Base-by-base conservation (phyloP, 805 yeast species). In the Zygosaccharomyces rouxii region DNA sequence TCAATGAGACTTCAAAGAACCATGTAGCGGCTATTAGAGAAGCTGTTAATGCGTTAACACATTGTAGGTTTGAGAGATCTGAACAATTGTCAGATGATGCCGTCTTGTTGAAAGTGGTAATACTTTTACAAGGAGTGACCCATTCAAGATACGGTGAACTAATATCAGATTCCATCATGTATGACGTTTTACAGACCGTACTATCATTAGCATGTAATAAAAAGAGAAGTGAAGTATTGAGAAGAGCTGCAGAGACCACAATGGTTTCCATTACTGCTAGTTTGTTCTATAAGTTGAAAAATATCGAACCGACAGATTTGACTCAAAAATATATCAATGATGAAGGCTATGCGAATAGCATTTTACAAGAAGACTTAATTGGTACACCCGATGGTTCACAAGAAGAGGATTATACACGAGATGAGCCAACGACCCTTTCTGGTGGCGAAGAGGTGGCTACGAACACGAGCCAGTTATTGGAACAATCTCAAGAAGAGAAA, bases 61-160 rank as follows among this genome's bases (percentile, higher is more conserved):
- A 89, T 63, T 94, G 98, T 68, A 79, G 96, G 40, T 94, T 94
- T 64, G 97, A 94, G 71, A 96, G 96, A 2, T 85, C 94, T 0
- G 97, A 90, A 62, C 95, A 89, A 64, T 78, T 84, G 30, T 84
- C 88, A 38, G 98, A 94, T 69, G 99, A 94, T 64, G 86, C 95
- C 0, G 92, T 94, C 3, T 71, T 94, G 40, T 74, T 92, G 44
- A 87, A 87, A 60, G 95, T 94, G 18, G 77, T 94, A 53, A 74
- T 84, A 38, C 71, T 92, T 22, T 72, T 92, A 57, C 92, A 89
- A 55, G 65, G 70, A 19, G 75, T 90, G 13, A 75, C 89, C 13
- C 72, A 75, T 18, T 80, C 90, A n/a, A 76, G 77, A 1, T 71
- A 83, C 39, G 84, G 92, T 21, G 75, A 73, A 23, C 60, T 79